Evolutionary conservation across 179 eudicot genomes (phyloP).

Genomic region (Monotropa hypopitys): DNA sequence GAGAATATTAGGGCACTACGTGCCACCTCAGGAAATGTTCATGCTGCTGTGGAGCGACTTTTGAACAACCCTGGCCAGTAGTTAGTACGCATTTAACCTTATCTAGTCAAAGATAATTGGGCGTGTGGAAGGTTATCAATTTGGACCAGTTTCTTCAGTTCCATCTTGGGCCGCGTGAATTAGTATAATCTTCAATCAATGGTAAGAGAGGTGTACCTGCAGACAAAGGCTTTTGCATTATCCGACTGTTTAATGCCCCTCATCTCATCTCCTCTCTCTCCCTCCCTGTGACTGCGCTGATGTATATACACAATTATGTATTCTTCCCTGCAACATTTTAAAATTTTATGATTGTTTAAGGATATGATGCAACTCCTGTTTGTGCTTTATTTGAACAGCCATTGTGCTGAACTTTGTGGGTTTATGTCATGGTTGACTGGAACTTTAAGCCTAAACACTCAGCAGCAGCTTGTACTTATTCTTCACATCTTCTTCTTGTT

Average conservation of each 20-base stretch:
- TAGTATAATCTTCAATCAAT: slow-evolving; percentile 15
- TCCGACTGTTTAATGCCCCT: slow-evolving; percentile 6
- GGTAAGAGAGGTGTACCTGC: slow-evolving; percentile 21
- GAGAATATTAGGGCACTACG: slow-evolving; percentile 82
- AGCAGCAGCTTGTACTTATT: background rate
- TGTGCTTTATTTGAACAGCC: background rate
- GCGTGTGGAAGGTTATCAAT: slow-evolving; percentile 10
- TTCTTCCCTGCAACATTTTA: slow-evolving; percentile 4
- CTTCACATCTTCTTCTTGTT: background rate
- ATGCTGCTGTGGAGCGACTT: slow-evolving; percentile 93
- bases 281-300: background rate
- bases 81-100: slow-evolving; percentile 1
- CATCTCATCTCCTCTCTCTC: background rate
- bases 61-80: slow-evolving; percentile 65
- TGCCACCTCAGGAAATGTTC: slow-evolving; percentile 87
- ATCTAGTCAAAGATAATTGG: background rate
- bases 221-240: slow-evolving; percentile 24
- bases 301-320: slow-evolving; percentile 10
- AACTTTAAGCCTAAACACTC: background rate
- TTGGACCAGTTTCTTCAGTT: slow-evolving; percentile 18
- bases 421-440: background rate
- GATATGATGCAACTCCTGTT: background rate
- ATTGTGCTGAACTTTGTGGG: background rate
- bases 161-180: slow-evolving; percentile 27
- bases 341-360: background rate